Base-by-base conservation (phyloP, 2,329 filamentous ascomycete genomes). In the Botrytis medusae region DNA sequence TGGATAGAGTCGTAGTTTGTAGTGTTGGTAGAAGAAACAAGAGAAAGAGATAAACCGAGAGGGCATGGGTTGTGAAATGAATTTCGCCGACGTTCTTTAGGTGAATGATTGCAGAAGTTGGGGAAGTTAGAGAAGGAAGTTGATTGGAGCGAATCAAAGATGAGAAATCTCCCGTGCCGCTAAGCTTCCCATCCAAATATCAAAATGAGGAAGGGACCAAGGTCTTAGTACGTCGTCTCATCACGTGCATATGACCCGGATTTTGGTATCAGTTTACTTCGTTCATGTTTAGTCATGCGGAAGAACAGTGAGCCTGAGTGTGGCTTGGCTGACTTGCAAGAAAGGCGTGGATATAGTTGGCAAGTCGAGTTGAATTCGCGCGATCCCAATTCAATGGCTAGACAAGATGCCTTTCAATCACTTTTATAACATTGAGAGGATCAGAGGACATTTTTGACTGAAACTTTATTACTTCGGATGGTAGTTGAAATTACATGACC, bases 161-260 rank as follows among this genome's bases (percentile, higher is more conserved):
- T 18, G n/a, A 4, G 20, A 14, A 40, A 57, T 57, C 16, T 57
- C 16, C 48, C n/a, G 18, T 37, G 34, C 48, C 48, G 34, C 25
- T 32, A 42, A 68, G 48, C 34, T n/a, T 44, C 10, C 10, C n/a
- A 25, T 25, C 37, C 10, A 14, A 54, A n/a, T n/a, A 6, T 54
- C 48, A 16, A n/a, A 20, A 57, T 42, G 37, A 57, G 65, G 65
- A 69, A 69, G 65, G 65, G 57, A 69, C 65, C 65, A 48, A 25
- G 37, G 48, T 8, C 34, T 57, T 69, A 44, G 65, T 6, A 57
- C n/a, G 34, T 8, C 18, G 9, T 44, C 54, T n/a, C 40, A 44
- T 69, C 48, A 69, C 65, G 48, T 69, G 65, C 9, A 42, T 5
- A 9, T 57, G 44, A 6, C 40, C 25, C 8, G 20, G 46, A 29